Evolutionary conservation across 1,284 basidiomycete species (phyloP).

Genomic region (Cutaneotrichosporon dermatis): DNA sequence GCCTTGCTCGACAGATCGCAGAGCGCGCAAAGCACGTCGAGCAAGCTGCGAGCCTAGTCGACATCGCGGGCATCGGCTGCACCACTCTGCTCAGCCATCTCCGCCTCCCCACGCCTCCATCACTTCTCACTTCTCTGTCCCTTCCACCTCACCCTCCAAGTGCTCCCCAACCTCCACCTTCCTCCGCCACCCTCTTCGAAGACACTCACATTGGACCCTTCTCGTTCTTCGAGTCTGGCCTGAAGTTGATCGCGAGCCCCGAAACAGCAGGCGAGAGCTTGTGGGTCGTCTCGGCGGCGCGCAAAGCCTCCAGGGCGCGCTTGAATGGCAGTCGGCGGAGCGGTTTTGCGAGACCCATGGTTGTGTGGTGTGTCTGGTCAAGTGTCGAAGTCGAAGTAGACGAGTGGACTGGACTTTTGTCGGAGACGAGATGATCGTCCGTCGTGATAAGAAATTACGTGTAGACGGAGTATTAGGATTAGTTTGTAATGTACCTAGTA

Average conservation of each 20-base stretch:
- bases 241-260: conserved; percentile 25
- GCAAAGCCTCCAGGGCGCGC: conserved; percentile 24
- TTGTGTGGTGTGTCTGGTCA: neutral
- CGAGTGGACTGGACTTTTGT: neutral
- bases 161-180: too few relatives aligned
- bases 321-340: conserved; percentile 26
- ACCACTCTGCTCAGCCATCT: too few relatives aligned
- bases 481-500: neutral
- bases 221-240: neutral
- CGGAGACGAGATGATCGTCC: neutral
- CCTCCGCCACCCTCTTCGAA: neutral
- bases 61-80: too few relatives aligned
- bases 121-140: too few relatives aligned
- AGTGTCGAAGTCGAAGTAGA: neutral
- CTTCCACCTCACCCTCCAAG: too few relatives aligned
- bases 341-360: neutral
- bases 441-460: neutral
- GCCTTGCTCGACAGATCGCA: too few relatives aligned
- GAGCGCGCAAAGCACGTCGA: too few relatives aligned
- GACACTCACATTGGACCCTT: neutral
- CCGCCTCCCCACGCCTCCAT: too few relatives aligned
- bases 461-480: neutral
- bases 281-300: conserved; percentile 21
- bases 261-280: conserved; percentile 25
- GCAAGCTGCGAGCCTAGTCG: too few relatives aligned